Percentiles rank a stretch among this genome's conserved stretches.
phyloP scores from a whole-genome alignment of 164 flowering plant genomes.

The Echeveria elegans region DNA sequence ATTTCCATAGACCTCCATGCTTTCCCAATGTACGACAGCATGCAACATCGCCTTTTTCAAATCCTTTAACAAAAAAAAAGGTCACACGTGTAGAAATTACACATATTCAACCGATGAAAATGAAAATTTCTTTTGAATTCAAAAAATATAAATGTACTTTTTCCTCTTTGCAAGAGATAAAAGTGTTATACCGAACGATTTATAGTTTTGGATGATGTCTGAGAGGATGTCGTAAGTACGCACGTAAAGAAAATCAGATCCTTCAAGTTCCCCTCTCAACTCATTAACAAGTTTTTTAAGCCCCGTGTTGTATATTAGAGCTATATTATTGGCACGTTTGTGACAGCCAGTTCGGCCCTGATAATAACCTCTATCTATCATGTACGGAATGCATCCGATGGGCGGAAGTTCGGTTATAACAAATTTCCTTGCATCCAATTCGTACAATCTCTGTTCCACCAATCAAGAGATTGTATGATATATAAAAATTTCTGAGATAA shows the following conservation, averaged over 20 bases:
- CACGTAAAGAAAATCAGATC: constrained; percentile 42
- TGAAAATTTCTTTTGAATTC: no score
- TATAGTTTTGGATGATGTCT: constrained; percentile 36
- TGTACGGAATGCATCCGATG: constrained; percentile 66
- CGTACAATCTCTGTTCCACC: constrained; percentile 59
- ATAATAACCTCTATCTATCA: constrained; percentile 36
- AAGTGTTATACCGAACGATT: constrained; percentile 35
- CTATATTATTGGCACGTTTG: constrained; percentile 37
- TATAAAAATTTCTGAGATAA: neutral
- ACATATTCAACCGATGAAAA: neutral
- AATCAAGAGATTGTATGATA: neutral
- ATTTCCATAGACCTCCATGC: neutral
- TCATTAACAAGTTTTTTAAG: constrained; percentile 32
- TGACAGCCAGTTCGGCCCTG: constrained; percentile 34
- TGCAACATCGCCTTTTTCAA: neutral
- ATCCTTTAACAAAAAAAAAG: neutral
- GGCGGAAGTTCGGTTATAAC: constrained; percentile 59
- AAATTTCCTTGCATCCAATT: constrained; percentile 56
- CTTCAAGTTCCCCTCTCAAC: constrained; percentile 26
- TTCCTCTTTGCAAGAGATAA: neutral
- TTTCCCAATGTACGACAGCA: neutral
- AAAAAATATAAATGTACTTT: no score
- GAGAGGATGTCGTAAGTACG: constrained; percentile 40
- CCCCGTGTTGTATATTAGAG: constrained; percentile 33
- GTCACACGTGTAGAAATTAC: neutral